phyloP scores from a whole-genome alignment of 176 grass and related monocot genomes.

The Aegilops speltoides region DNA sequence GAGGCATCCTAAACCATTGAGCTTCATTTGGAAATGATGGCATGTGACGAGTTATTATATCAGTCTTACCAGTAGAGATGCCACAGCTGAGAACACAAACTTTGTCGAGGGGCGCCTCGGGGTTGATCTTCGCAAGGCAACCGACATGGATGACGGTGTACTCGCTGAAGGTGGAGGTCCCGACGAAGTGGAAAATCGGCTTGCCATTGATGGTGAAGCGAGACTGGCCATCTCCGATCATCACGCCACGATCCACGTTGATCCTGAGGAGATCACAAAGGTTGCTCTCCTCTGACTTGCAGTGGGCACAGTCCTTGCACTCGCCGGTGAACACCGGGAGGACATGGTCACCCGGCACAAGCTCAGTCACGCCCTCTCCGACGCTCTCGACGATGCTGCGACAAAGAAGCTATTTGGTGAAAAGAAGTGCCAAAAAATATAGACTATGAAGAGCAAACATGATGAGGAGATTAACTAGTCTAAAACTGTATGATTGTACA shows the following conservation, averaged over 20 bases:
- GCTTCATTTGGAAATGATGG: not conserved
- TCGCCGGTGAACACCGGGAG: conserved; percentile 87
- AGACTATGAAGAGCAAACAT: not conserved
- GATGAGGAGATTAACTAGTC: too few relatives aligned
- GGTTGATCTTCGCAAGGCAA: conserved; percentile 69
- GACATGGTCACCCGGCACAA: conserved; percentile 72
- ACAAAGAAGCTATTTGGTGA: not conserved
- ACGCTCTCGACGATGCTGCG: conserved; percentile 80
- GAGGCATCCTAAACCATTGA: not conserved
- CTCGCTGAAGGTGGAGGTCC: conserved; percentile 85
- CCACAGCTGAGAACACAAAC: conserved; percentile 81
- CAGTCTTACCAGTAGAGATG: conserved; percentile 60
- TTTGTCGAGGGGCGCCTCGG: conserved; percentile 65
- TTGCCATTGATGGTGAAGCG: conserved; percentile 62
- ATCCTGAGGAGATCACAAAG: conserved; percentile 89
- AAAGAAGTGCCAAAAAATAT: not conserved
- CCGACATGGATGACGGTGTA: conserved; percentile 83
- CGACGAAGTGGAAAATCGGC: conserved; percentile 77
- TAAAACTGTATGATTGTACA: not conserved
- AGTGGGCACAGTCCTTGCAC: conserved; percentile 87
- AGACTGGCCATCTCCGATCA: conserved; percentile 52
- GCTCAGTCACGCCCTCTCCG: conserved; percentile 69
- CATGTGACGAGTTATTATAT: not conserved
- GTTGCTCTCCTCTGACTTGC: conserved; percentile 84
- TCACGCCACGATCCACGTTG: conserved; percentile 66